These are phyloP conservation scores for Zopfia rhizophila DNA, from an alignment of 2,329 filamentous ascomycete species.

Conservation along the genomic window DNA sequence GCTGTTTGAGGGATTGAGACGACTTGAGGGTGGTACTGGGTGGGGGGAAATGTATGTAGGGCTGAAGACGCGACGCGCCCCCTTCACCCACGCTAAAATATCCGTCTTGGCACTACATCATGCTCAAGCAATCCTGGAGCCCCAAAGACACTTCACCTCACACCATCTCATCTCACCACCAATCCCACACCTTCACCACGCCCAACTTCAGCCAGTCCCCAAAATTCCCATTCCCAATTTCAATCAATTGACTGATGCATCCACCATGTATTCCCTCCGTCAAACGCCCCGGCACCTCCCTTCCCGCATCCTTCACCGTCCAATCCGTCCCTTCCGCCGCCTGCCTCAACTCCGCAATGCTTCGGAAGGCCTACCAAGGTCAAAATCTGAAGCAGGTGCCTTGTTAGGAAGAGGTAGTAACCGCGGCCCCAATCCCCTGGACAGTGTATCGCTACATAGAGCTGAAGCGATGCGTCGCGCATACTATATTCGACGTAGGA, in stretches of 20 bases:
- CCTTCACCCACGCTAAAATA: not conserved
- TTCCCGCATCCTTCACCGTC: constrained; percentile 40
- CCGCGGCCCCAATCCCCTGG: constrained; percentile 25
- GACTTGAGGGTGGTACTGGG: not conserved
- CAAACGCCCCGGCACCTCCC: constrained; percentile 40
- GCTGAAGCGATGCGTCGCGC: constrained; percentile 43
- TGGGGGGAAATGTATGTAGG: not conserved
- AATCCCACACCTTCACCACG: not conserved
- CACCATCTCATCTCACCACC: not conserved
- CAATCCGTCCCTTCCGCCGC: constrained; percentile 25
- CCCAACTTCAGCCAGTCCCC: not conserved
- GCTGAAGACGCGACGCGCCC: not conserved
- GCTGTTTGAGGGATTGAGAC: not conserved
- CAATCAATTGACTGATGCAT: constrained; percentile 3
- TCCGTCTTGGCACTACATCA: not conserved
- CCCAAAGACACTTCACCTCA: not conserved
- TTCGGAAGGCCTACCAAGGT: constrained; percentile 24
- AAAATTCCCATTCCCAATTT: not conserved
- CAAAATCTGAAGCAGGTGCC: constrained; percentile 21
- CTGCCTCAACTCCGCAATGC: constrained; percentile 28
- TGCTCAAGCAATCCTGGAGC: too few relatives aligned
- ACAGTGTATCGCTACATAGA: constrained; percentile 48
- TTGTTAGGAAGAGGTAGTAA: constrained; percentile 2
- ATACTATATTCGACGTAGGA: constrained; percentile 36
- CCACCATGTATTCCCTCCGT: constrained; percentile 44